Base-by-base conservation (phyloP, 2,329 filamentous ascomycete species). In the Fonsecaea erecta region DNA sequence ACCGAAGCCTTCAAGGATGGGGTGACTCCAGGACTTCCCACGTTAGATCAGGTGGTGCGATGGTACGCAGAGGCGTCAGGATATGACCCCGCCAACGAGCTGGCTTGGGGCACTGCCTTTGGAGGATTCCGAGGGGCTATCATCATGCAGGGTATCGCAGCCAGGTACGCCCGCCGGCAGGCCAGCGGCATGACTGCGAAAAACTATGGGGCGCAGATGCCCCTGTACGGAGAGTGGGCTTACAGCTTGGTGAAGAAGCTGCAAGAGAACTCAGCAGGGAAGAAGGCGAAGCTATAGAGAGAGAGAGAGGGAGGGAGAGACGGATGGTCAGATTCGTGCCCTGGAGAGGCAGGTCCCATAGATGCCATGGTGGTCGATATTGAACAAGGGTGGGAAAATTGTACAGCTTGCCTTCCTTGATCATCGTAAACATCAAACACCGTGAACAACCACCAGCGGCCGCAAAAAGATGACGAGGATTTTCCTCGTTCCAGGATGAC, bases 121-220 rank as follows among this genome's bases (percentile, higher is more conserved):
- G 83, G 83, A 57, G 80, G 84, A 26, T 88, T 87, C 73, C 79
- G 87, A 55, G 82, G 80, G 35, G 81, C 83, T 26, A 81, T 89
- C 46, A 88, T 89, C 74, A 86, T 82, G 88, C 95, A 99, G 81
- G 95, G 95, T 2, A 98, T 99, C 75, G 93, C 93, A 55, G 95
- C 95, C 56, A 82, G 95, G 69, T 90, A 90, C 76, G 95, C 95
- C 28, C 80, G 85, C 54, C 82, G 94, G 55, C 94, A 98, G 83
- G 95, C 95, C 40, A 97, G 93, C 78, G 97, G 92, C 76, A 90
- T 87, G 64, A 86, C 90, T 75, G 95, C 95, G 6, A 85, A 83
- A 71, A 84, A 88, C 48, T 91, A 96, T 77, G 92, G 84, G 1
- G 81, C 80, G 62, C 85, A 86, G 76, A 88, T 91, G 79, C 83